phyloP scores from a whole-genome alignment of 2,329 filamentous ascomycete species.

The Claviceps sp. region DNA sequence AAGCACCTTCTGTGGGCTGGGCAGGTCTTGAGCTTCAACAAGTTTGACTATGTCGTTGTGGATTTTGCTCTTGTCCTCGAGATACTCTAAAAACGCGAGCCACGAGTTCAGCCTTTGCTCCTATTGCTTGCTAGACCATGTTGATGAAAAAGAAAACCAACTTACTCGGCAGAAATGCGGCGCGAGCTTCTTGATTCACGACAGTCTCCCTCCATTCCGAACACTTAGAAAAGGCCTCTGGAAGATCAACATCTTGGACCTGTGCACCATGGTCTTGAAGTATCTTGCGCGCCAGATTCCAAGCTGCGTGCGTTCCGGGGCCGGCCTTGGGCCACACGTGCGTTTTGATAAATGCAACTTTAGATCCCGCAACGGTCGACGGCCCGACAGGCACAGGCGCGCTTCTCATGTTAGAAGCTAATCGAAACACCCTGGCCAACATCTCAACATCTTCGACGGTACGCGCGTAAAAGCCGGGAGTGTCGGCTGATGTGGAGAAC shows the following conservation, averaged over 20 bases:
- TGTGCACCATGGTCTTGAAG: constrained; percentile 34
- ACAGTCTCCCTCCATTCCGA: constrained; percentile 29
- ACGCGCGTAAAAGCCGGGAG: constrained; percentile 46
- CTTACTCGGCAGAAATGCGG: constrained; percentile 9
- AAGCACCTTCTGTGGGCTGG: constrained; percentile 34
- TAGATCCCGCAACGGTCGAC: constrained; percentile 31
- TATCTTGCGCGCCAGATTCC: constrained; percentile 25
- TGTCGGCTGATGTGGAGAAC: constrained; percentile 47
- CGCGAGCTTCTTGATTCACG: constrained; percentile 5
- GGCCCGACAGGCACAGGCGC: constrained; percentile 7
- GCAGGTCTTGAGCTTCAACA: constrained; percentile 33
- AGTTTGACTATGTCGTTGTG: constrained; percentile 30
- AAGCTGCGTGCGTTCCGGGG: constrained; percentile 27
- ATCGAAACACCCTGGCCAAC: constrained; percentile 36
- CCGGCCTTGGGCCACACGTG: constrained; percentile 36
- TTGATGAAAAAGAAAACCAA: neutral
- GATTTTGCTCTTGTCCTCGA: constrained; percentile 31
- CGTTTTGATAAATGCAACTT: constrained; percentile 41
- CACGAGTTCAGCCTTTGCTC: neutral
- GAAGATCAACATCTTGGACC: constrained; percentile 42
- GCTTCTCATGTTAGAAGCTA: constrained; percentile 36
- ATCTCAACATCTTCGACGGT: constrained; percentile 44
- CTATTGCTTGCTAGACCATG: too few species aligned
- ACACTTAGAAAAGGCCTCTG: constrained; percentile 32
- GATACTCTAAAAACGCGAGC: constrained; percentile 36